Evolutionary conservation across 306 rosid genomes (phyloP), one percentile per base, ranked within the genome.

Genomic region (Oxytropis ochrocephala): DNA sequence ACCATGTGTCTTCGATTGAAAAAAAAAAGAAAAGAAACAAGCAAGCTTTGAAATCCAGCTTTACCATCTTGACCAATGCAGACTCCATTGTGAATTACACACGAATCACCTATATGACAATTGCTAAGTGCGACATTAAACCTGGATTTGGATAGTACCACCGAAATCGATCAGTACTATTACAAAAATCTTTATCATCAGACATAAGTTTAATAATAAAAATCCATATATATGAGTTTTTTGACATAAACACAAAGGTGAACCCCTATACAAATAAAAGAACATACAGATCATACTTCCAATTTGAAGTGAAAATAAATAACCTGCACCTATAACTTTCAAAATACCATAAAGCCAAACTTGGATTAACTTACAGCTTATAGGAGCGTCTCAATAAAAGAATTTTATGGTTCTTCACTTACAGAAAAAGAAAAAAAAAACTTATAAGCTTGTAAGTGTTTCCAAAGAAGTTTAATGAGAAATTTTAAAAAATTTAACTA

Each of bases 11-110:
- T 32, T 60, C 4, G 17, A 67, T 6, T 42, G 16, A 74, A 43
- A 36, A 24, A 74, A 43, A 36, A 75, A 38, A 38, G 0, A 38
- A 38, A 33, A 1, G 1, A 33, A 55, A 49, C 43, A 69, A 64
- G 82, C 12, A 60, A 39, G 71, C 16, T 35, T 36, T 69, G 48
- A 47, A 70, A 44, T 11, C 19, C 44, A 72, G 66, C 67, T 77
- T 83, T 86, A 93, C 97, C 98, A 78, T 93, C 97, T 86, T 93
- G 98, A 69, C 97, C 98, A 76, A 93, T 75, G 91, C 96, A 88
- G 43, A 84, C 96, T 49, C 98, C 98, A 46, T 72, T 86, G 83
- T 93, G 97, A 59, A 93, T 82, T 49, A 90, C 71, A 74, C 98
- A 93, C 14, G 80, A 84, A 60, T 90, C 88, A n/a, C 98, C 97